These are phyloP conservation scores for Phascolomyces articulosus DNA, from an alignment of 371 early-diverging fungal species.

Conservation along the genomic window DNA sequence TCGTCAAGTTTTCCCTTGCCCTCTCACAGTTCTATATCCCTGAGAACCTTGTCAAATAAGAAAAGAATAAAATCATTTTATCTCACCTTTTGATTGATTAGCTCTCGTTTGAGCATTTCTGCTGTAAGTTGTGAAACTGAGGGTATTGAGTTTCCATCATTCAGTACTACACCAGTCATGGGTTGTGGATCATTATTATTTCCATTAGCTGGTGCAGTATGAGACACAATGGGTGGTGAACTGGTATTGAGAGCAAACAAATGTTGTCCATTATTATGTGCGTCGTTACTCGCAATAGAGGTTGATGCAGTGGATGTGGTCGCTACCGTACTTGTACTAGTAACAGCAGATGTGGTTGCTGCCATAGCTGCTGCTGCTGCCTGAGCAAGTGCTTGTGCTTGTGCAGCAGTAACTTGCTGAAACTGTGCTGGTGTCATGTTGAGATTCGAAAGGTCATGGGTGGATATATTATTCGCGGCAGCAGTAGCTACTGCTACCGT, in stretches of 20 bases:
- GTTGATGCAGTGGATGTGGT: not conserved
- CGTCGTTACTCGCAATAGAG: not conserved
- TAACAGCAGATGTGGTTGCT: not conserved
- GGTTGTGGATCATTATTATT: not conserved
- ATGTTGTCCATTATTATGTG: not conserved
- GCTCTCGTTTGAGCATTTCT: constrained; percentile 42
- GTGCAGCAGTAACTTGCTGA: constrained; percentile 39
- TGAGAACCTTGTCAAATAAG: no score
- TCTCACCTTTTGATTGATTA: constrained; percentile 56
- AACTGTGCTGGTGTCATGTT: constrained; percentile 29
- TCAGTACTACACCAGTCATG: constrained; percentile 7
- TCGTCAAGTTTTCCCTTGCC: no score
- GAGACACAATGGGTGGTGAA: constrained; percentile 1
- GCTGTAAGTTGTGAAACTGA: constrained; percentile 32
- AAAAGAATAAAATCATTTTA: no score
- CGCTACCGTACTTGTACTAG: not conserved
- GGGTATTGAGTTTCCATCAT: constrained; percentile 6
- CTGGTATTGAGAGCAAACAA: not conserved
- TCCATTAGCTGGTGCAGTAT: constrained; percentile 7
- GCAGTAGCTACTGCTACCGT: not conserved
- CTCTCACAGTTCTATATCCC: not conserved
- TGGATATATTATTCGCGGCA: not conserved
- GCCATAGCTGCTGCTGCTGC: constrained; percentile 37
- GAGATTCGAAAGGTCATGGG: constrained; percentile 2
- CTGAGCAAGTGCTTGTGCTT: constrained; percentile 32